A percentile compares a stretch with the other conserved stretches of the same genome.
phyloP scores from a whole-genome alignment of 2,329 filamentous ascomycete genomes.

The Rutstroemia sp. region DNA sequence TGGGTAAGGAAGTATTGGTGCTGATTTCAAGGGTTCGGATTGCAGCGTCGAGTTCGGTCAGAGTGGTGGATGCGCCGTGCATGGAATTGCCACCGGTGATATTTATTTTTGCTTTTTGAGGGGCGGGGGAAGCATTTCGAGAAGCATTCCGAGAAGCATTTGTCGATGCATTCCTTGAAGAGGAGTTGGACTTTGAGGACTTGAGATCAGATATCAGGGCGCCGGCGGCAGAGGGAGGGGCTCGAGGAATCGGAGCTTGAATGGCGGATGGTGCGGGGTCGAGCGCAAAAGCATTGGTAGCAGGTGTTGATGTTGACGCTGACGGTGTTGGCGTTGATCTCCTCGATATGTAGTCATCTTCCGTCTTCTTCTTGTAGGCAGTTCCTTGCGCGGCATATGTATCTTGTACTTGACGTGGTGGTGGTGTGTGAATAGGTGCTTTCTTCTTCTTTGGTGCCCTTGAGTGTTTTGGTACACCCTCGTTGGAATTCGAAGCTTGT shows the following conservation, averaged over 20 bases:
- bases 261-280: conserved; percentile 44
- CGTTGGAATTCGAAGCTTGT: conserved; percentile 2
- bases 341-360: conserved; percentile 63
- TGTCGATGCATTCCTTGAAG: conserved; percentile 39
- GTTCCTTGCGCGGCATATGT: conserved; percentile 51
- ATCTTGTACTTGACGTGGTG: conserved; percentile 56
- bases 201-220: conserved; percentile 74
- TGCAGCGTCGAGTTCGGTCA: conserved; percentile 68
- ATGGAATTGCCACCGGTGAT: conserved; percentile 74
- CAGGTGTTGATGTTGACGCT: conserved; percentile 18
- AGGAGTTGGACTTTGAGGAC: conserved; percentile 43
- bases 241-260: conserved; percentile 34
- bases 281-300: conserved; percentile 32
- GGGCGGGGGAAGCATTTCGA: conserved; percentile 17
- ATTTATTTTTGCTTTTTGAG: conserved; percentile 52
- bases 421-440: conserved; percentile 53
- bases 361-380: conserved; percentile 67
- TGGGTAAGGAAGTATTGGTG: conserved; percentile 67
- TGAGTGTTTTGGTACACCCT: conserved; percentile 40
- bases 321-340: conserved; percentile 33
- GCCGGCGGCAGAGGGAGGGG: conserved; percentile 57
- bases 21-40: conserved; percentile 87
- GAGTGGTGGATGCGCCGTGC: conserved; percentile 69
- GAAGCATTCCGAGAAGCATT: conserved; percentile 37
- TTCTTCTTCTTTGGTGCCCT: conserved; percentile 51